Conservation (phyloP, 192 early-diverging fungal genomes). For the Cladochytrium replicatum region DNA sequence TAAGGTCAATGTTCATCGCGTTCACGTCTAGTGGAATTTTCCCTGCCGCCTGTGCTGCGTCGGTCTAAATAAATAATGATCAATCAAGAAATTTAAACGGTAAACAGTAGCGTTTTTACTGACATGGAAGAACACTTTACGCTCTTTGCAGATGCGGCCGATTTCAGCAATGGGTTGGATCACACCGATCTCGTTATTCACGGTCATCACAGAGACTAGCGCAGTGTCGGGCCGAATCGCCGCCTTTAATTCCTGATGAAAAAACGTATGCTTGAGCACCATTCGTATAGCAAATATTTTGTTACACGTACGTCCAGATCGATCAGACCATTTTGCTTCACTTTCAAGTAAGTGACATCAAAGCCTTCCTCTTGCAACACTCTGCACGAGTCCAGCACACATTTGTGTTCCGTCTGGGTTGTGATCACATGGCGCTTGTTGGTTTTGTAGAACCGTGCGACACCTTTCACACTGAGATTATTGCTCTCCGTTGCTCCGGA, state of each 20-base stretch:
- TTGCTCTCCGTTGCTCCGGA: conserved; percentile 95
- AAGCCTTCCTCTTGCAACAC: conserved; percentile 92
- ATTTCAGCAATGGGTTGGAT: conserved; percentile 87
- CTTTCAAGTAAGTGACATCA: conserved; percentile 90
- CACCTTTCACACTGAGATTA: conserved; percentile 89
- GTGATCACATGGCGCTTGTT: conserved; percentile 96
- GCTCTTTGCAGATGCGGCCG: conserved; percentile 69
- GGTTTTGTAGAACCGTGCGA: conserved; percentile 86
- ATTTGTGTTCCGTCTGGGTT: conserved; percentile 97
- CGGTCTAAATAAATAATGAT: conserved; percentile 39
- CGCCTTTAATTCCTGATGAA: conserved; percentile 47
- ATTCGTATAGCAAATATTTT: not conserved
- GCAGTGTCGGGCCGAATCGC: conserved; percentile 85
- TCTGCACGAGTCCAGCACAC: conserved; percentile 92
- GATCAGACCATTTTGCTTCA: conserved; percentile 71
- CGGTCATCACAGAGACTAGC: conserved; percentile 90
- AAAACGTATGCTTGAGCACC: not conserved
- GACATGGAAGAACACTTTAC: conserved; percentile 88
- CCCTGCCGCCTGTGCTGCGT: conserved; percentile 92
- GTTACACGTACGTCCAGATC: conserved; percentile 47
- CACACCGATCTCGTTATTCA: conserved; percentile 98
- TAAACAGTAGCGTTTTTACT: no score
- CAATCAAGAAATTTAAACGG: not conserved
- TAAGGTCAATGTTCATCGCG: conserved; percentile 84
- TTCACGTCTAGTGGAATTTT: conserved; percentile 92